phyloP scores from a whole-genome alignment of 108 stramenopile species.

The Fistulifera pelliculosa region DNA sequence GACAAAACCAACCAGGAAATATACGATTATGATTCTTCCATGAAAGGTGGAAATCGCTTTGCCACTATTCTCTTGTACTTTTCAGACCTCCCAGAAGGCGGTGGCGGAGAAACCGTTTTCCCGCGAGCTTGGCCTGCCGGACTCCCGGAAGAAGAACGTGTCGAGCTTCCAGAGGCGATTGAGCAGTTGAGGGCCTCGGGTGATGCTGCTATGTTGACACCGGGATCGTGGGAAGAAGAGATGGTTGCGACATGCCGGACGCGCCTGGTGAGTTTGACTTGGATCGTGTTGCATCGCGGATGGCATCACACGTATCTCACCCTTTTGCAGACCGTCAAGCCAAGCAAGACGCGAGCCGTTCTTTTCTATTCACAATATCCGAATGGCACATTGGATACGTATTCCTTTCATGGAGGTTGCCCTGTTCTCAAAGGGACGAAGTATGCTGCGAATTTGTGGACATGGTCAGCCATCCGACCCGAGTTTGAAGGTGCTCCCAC shows the following conservation, averaged over 20 bases:
- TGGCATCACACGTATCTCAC: too few species aligned
- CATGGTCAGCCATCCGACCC: constrained; percentile 31
- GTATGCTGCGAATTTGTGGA: constrained; percentile 76
- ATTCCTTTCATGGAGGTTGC: constrained; percentile 86
- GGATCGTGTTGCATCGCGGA: too few species aligned
- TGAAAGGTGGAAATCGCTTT: constrained; percentile 83
- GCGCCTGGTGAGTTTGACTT: constrained; percentile 22
- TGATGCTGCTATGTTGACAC: constrained; percentile 28
- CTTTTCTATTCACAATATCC: constrained; percentile 83
- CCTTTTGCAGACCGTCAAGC: constrained; percentile 23
- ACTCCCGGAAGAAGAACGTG: background rate
- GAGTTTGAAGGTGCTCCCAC: constrained; percentile 29
- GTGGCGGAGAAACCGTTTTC: constrained; percentile 96
- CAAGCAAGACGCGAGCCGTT: constrained; percentile 64
- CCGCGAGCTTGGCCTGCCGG: constrained; percentile 24
- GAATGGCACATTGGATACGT: constrained; percentile 70
- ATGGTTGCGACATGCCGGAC: constrained; percentile 54
- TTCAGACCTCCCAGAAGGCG: constrained; percentile 72
- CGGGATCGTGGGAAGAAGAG: constrained; percentile 73
- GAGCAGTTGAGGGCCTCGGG: constrained; percentile 28
- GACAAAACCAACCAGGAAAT: constrained; percentile 24
- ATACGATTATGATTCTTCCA: constrained; percentile 63
- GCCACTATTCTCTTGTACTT: constrained; percentile 95
- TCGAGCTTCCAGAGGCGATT: constrained; percentile 10
- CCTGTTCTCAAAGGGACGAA: constrained; percentile 54